phyloP scores from a whole-genome alignment of 352 stramenopile genomes.

The Blastocystis sp. region DNA sequence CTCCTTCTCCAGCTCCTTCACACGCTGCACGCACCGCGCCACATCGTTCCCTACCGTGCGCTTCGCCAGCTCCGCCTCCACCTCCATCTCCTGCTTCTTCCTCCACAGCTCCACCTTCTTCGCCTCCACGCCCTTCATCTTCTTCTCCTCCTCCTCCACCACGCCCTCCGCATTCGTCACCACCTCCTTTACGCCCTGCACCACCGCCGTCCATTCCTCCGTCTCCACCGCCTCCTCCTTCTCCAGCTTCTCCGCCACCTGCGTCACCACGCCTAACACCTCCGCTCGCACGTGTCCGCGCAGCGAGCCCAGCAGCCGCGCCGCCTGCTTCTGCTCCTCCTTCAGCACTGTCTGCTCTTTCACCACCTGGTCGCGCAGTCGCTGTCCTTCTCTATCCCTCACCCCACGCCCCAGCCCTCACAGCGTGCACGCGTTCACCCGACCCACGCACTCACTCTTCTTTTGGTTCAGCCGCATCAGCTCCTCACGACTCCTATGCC shows the following conservation, averaged over 20 bases:
- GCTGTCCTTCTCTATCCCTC: neutral
- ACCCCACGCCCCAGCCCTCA: neutral
- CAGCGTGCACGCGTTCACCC: neutral
- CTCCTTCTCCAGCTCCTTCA: constrained; percentile 74
- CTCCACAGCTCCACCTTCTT: neutral
- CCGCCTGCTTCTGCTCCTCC: neutral
- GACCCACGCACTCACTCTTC: constrained; percentile 6
- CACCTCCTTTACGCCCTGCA: constrained; percentile 71
- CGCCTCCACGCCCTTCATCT: constrained; percentile 74
- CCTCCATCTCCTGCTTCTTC: constrained; percentile 19
- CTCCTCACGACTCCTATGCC: constrained; percentile 68
- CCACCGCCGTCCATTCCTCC: constrained; percentile 71
- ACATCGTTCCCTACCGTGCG: constrained; percentile 71
- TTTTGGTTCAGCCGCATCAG: constrained; percentile 29
- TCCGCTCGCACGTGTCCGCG: neutral
- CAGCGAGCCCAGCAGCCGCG: neutral
- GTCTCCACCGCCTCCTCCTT: constrained; percentile 74
- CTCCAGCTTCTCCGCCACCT: constrained; percentile 73
- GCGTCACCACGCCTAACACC: constrained; percentile 69
- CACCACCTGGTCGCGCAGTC: neutral
- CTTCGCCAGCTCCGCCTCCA: constrained; percentile 84
- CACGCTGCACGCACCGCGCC: constrained; percentile 73
- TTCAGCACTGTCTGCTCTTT: neutral
- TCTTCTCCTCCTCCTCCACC: constrained; percentile 77
- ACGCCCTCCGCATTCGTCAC: constrained; percentile 73